Base-by-base conservation (phyloP, 768 basidiomycete genomes). In the Rhizopogon vesiculosus region DNA sequence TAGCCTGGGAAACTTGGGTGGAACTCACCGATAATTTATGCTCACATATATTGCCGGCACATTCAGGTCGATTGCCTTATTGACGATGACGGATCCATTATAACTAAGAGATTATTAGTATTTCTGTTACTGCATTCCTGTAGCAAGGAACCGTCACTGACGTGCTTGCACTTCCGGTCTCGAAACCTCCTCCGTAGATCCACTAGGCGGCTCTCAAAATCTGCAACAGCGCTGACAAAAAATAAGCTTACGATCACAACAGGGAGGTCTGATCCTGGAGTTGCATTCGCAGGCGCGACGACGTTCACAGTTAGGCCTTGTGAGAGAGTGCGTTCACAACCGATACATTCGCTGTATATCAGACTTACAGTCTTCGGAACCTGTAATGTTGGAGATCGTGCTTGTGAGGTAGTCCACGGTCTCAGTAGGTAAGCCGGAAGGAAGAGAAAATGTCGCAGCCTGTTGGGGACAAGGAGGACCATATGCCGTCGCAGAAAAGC, bases 281-380 rank as follows among this genome's bases (percentile, higher is more conserved):
- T 39, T 7, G 58, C 46, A 33, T 58, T 56, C 6, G 59, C 56
- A 8, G 64, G 63, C 29, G 48, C 54, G 12, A 64, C 42, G 29
- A 67, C 60, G 41, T 67, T 65, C 7, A 65, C 31, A 15, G 61
- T 65, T 29, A 67, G 31, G 51, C 66, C 63, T 59, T 78, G 31
- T 41, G 7, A 41, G 7, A 33, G 31, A 2, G 28, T 18, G 1
- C 16, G 31, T 22, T 3, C 15, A 38, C 38, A 28, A 22, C 15
- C 38, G 42, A n/a, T 29, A 18, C 15, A 9, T 3, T 35, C 13
- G 35, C 15, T 18, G 19, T 29, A 7, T 10, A 42, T 7, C 31
- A 42, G 31, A 58, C 77, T 63, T 56, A 81, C 81, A 82, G 58
- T 81, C 81, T 60, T 81, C 79, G 16, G 65, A 58, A 33, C 64